Conservation (phyloP, 768 basidiomycete species). For the Russula abietina region DNA sequence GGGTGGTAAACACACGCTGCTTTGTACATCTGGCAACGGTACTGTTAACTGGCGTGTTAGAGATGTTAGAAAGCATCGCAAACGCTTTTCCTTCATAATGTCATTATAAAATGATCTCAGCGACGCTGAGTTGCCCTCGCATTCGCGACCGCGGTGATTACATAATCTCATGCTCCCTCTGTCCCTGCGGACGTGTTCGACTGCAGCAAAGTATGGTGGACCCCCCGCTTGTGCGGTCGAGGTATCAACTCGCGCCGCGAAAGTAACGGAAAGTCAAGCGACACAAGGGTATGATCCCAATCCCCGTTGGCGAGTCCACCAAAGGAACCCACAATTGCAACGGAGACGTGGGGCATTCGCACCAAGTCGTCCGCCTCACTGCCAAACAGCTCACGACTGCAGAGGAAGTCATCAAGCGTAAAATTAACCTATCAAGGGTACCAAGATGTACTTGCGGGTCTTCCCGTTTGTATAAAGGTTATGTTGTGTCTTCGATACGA, state of each 20-base stretch:
- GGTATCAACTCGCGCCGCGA: conserved; percentile 68
- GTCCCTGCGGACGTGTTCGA: conserved; percentile 18
- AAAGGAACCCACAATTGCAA: conserved; percentile 88
- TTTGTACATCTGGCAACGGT: background rate
- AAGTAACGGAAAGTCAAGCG: conserved; percentile 81
- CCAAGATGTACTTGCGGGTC: conserved; percentile 78
- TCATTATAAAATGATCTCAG: too few relatives aligned
- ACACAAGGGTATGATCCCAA: conserved; percentile 84
- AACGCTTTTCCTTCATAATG: background rate
- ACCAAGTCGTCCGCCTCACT: conserved; percentile 74
- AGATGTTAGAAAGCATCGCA: background rate
- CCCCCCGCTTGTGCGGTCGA: conserved; percentile 28
- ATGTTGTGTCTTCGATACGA: conserved; percentile 27
- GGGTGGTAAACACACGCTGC: background rate
- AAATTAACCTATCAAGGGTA: conserved; percentile 82
- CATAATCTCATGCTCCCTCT: conserved; percentile 31
- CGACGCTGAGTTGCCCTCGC: background rate
- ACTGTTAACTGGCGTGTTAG: background rate
- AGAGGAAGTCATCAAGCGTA: conserved; percentile 83
- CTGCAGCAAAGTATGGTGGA: conserved; percentile 2
- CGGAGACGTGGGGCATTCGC: conserved; percentile 90
- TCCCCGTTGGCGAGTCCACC: conserved; percentile 84
- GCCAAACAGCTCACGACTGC: conserved; percentile 88
- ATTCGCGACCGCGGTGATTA: too few relatives aligned
- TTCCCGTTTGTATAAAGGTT: conserved; percentile 98